phyloP scores from a whole-genome alignment of 164 flowering plant species.

The Saururus chinensis region DNA sequence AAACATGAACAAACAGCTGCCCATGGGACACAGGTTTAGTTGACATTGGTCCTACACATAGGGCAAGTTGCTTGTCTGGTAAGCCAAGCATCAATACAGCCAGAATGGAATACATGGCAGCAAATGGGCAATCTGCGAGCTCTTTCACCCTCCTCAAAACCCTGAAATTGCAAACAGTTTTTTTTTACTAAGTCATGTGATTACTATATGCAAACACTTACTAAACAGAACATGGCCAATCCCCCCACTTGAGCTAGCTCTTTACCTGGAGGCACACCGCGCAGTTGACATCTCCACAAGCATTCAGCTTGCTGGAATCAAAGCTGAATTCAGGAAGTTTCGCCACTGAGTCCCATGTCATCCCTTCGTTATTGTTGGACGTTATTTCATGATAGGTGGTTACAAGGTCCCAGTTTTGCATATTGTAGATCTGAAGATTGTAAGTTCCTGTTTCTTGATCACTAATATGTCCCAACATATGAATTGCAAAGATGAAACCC shows the following conservation, averaged over 20 bases:
- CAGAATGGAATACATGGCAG: slow-evolving; percentile 44
- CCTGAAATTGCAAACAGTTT: slow-evolving; percentile 18
- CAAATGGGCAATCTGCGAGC: slow-evolving; percentile 49
- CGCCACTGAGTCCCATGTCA: slow-evolving; percentile 28
- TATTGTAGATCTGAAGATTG: slow-evolving; percentile 27
- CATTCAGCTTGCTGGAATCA: not conserved
- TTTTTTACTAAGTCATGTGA: too few relatives aligned
- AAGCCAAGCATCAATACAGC: slow-evolving; percentile 58
- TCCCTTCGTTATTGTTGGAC: slow-evolving; percentile 29
- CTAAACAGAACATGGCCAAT: too few relatives aligned
- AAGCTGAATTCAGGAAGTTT: slow-evolving; percentile 31
- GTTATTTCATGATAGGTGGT: slow-evolving; percentile 29
- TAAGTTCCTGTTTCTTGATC: not conserved
- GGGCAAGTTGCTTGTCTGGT: slow-evolving; percentile 9
- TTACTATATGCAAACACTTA: too few relatives aligned
- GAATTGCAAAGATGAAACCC: too few relatives aligned
- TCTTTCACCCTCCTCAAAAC: slow-evolving; percentile 37
- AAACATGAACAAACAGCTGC: too few relatives aligned
- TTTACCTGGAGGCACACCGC: slow-evolving; percentile 67
- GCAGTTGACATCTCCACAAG: slow-evolving; percentile 22
- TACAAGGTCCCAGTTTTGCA: slow-evolving; percentile 30
- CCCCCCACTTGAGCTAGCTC: too few relatives aligned
- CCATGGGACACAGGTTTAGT: not conserved
- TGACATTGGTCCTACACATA: not conserved
- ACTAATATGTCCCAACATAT: not conserved